phyloP scores from a whole-genome alignment of 257 asterid genomes.

The Solanum chmielewskii region DNA sequence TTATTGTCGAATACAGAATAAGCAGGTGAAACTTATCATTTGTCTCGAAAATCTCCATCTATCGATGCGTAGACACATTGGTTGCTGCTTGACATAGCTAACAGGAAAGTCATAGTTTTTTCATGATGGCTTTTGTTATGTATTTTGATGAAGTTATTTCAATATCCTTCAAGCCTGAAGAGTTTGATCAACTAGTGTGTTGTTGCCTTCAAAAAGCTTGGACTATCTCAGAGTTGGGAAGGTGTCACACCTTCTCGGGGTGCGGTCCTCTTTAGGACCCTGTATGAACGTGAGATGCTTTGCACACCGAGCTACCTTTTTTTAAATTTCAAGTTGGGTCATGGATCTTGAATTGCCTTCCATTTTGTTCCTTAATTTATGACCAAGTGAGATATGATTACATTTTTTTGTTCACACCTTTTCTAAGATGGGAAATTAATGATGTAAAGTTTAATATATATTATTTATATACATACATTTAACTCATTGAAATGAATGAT shows the following conservation, averaged over 20 bases:
- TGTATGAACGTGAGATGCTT: not conserved
- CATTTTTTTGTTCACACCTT: not conserved
- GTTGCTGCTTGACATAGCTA: not conserved
- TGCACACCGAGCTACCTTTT: rapidly evolving
- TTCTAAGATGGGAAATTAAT: not conserved
- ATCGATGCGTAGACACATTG: not conserved
- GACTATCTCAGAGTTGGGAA: not conserved
- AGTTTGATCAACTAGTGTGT: not conserved
- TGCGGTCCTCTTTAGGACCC: not conserved
- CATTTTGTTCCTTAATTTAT: not conserved
- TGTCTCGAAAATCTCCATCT: not conserved
- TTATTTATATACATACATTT: not conserved
- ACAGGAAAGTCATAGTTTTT: slow-evolving; percentile 26
- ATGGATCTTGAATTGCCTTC: not conserved
- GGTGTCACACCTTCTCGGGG: not conserved
- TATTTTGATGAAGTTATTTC: not conserved
- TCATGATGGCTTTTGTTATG: slow-evolving; percentile 22
- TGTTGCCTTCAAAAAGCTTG: not conserved
- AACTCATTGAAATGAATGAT: not conserved
- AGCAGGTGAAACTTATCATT: not conserved
- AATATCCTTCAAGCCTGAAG: not conserved
- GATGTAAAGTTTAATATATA: not conserved
- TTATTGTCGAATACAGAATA: not conserved
- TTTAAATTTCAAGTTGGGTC: not conserved
- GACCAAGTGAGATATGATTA: not conserved